Base-by-base conservation (phyloP, 371 early-diverging fungal genomes). In the Mucor racemosus region DNA sequence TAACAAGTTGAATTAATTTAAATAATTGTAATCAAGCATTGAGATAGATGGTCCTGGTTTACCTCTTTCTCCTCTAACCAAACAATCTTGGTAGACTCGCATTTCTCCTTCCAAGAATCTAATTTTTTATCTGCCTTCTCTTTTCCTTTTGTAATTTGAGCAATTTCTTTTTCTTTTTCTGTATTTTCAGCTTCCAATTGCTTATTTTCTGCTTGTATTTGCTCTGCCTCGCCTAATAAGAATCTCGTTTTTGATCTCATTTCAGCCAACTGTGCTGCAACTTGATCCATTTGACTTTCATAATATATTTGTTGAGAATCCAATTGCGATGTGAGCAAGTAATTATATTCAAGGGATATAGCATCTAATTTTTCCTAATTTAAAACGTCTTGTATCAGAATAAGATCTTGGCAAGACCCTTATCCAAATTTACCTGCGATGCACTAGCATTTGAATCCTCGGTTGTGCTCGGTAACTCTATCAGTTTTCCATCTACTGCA, bases 271-370 rank as follows among this genome's bases (percentile, higher is more conserved):
- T 87, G 81, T 2, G 65, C 48, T 1, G 80, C 72, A 59, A 91
- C 59, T 7, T 78, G 72, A 26, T 83, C 80, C 42, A 94, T 74
- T 69, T 90, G 90, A 6, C 84, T 80, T 72, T 97, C 95, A 71
- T 92, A 96, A 76, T 90, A 94, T 31, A 85, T 73, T 46, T 94
- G 81, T 69, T 96, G 97, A 10, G 95, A 91, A 54, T 94, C 95
- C 13, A 97, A 76, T 67, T 94, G 94, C 5, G 94, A 85, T 0
- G 87, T 87, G 53, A 96, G 76, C 60, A 96, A 77, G 44, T 88
- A 79, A 5, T 88, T 84, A 73, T 94, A 96, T 70, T 96, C 96
- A 1, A 89, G 57, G n/a, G 88, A 89, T 40, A 95, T 81, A 0
- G 86, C 84, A 35, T 94, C 93, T 44, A 92, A 48, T 68, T 96